phyloP scores from a whole-genome alignment of 106 monocot species.

The Dendrobium nobile region DNA sequence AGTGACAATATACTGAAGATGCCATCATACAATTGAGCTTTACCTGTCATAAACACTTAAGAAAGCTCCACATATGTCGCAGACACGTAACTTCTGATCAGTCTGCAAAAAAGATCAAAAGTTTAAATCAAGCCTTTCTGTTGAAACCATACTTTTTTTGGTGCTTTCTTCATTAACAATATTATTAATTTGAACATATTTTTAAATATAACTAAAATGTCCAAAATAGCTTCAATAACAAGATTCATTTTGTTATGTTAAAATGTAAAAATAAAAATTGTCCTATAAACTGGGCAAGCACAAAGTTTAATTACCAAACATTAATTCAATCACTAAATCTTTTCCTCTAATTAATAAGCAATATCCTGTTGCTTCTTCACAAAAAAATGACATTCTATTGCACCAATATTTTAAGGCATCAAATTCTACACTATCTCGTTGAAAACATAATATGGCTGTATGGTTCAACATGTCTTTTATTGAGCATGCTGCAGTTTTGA shows the following conservation, averaged over 20 bases:
- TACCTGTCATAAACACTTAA: constrained; percentile 99
- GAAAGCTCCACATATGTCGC: constrained; percentile 97
- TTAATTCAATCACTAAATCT: neutral
- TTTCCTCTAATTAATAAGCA: neutral
- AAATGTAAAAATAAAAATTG: neutral
- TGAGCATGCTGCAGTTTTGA: no score
- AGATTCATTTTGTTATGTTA: neutral
- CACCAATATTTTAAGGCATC: no score
- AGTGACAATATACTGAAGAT: neutral
- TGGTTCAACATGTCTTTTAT: no score
- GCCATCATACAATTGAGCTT: constrained; percentile 3
- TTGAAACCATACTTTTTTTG: neutral
- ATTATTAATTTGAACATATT: neutral
- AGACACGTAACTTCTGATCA: constrained; percentile 90
- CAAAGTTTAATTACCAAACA: neutral
- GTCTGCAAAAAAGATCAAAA: constrained; percentile 52
- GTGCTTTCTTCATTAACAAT: neutral
- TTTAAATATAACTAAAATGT: neutral
- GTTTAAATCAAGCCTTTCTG: neutral
- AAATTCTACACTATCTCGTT: no score
- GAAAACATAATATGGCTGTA: no score
- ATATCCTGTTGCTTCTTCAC: neutral
- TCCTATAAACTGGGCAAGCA: neutral
- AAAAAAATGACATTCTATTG: neutral
- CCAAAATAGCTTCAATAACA: neutral